Conservation (phyloP, 2,329 filamentous ascomycete species). For the Penicillium sclerotigenum region DNA sequence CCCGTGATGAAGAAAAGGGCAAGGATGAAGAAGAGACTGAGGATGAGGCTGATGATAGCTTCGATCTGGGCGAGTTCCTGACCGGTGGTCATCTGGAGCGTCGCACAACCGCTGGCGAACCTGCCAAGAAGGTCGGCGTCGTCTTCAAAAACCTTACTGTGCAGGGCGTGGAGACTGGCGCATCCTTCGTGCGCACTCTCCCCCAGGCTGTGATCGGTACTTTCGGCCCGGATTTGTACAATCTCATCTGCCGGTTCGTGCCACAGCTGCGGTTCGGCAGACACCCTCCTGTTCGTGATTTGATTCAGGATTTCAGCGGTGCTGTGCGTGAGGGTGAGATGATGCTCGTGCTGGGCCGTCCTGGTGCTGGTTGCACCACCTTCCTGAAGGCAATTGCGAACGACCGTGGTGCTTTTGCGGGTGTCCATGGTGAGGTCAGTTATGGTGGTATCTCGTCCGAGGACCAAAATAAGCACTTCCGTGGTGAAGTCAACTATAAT, state of each 20-base stretch:
- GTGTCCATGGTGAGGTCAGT: slow-evolving; percentile 65
- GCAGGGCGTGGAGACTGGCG: slow-evolving; percentile 64
- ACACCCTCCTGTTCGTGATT: slow-evolving; percentile 49
- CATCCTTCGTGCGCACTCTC: slow-evolving; percentile 68
- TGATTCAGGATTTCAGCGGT: slow-evolving; percentile 67
- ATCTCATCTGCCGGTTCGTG: slow-evolving; percentile 55
- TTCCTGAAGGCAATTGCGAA: slow-evolving; percentile 75
- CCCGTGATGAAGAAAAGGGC: slow-evolving; percentile 45
- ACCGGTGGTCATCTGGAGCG: slow-evolving; percentile 74
- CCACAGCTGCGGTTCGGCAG: slow-evolving; percentile 50
- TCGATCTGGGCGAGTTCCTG: slow-evolving; percentile 68
- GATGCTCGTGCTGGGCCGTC: slow-evolving; percentile 69
- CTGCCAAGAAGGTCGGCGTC: slow-evolving; percentile 74
- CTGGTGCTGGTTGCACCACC: slow-evolving; percentile 71
- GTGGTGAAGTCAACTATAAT: slow-evolving; percentile 76
- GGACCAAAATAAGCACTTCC: slow-evolving; percentile 65
- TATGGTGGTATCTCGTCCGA: slow-evolving; percentile 70
- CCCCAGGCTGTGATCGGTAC: slow-evolving; percentile 73
- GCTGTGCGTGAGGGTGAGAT: slow-evolving; percentile 67
- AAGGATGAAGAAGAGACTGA: slow-evolving; percentile 34
- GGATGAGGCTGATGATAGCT: slow-evolving; percentile 44
- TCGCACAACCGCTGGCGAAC: slow-evolving; percentile 59
- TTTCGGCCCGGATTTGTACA: slow-evolving; percentile 76
- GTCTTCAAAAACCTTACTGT: slow-evolving; percentile 74
- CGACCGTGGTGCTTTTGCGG: slow-evolving; percentile 62